A percentile compares a stretch with the other conserved stretches of the same genome.
These are phyloP conservation scores for Penicillium odoratum DNA, from an alignment of 495 filamentous ascomycete genomes.

Conservation along the genomic window DNA sequence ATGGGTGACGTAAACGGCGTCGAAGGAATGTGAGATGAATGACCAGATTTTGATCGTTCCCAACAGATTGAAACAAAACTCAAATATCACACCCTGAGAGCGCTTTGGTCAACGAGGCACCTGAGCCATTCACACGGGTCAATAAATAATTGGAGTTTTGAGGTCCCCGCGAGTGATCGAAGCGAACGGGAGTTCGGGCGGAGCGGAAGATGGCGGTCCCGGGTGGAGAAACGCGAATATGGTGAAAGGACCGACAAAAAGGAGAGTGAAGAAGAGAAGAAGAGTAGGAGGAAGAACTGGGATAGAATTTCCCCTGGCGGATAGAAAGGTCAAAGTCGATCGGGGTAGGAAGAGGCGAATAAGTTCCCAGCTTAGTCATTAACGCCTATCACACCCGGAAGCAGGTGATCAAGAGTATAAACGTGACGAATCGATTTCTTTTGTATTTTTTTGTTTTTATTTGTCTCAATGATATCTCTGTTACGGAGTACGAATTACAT, in stretches of 20 bases:
- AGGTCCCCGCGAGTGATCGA: conserved; percentile 22
- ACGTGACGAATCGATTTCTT: conserved; percentile 3
- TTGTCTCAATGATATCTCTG: background rate
- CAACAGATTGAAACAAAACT: background rate
- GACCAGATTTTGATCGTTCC: background rate
- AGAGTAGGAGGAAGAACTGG: conserved; percentile 4
- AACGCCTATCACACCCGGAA: conserved; percentile 2
- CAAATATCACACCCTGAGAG: conserved; percentile 15
- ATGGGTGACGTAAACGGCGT: conserved; percentile 32
- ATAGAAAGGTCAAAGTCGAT: background rate
- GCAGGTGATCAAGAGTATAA: conserved; percentile 4
- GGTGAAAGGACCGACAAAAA: conserved; percentile 17
- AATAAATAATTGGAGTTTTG: conserved; percentile 6
- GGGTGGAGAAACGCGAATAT: background rate
- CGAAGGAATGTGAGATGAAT: conserved; percentile 21
- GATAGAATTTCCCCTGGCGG: conserved; percentile 2
- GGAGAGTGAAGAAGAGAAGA: conserved; percentile 8
- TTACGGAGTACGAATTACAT: background rate
- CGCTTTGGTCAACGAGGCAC: conserved; percentile 3
- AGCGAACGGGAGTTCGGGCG: conserved; percentile 4
- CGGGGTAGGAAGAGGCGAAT: conserved; percentile 5
- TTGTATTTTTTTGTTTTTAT: background rate
- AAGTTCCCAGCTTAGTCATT: conserved; percentile 1
- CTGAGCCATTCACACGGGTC: conserved; percentile 24
- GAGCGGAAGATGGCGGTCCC: background rate